A percentile compares a stretch with the other conserved stretches of the same genome.
phyloP scores from a whole-genome alignment of 83 land plant genomes.

The Larix sibirica region DNA sequence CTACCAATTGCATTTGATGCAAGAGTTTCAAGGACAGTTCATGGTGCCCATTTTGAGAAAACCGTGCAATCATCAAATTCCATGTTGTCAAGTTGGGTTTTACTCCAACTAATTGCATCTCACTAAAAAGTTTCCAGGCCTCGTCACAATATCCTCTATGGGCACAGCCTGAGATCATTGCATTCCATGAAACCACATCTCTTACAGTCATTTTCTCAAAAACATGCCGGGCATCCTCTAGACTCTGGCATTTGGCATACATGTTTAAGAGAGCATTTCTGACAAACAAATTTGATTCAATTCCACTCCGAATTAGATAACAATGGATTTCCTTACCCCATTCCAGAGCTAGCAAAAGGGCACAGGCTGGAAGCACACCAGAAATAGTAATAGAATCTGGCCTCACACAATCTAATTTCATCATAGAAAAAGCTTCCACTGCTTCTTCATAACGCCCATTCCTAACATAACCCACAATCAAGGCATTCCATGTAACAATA shows the following conservation, averaged over 20 bases:
- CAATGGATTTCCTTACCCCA: neutral
- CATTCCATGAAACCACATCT: constrained; percentile 10
- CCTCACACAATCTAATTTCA: constrained; percentile 22
- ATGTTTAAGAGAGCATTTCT: constrained; percentile 17
- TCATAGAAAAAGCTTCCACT: constrained; percentile 18
- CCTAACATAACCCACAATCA: constrained; percentile 31
- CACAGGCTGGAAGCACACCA: neutral
- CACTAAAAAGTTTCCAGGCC: too few relatives aligned
- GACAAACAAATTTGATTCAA: neutral
- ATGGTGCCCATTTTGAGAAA: neutral
- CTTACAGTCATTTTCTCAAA: neutral
- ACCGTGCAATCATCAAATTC: constrained; percentile 18
- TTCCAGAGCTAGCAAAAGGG: neutral
- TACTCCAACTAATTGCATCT: too few relatives aligned
- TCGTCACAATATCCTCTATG: neutral
- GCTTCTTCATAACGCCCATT: constrained; percentile 27
- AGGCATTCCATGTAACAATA: constrained; percentile 36
- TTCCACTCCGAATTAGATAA: neutral
- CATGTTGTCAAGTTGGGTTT: neutral
- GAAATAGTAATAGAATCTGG: constrained; percentile 20
- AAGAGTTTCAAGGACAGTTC: constrained; percentile 3
- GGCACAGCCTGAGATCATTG: neutral
- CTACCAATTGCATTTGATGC: neutral
- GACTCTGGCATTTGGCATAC: constrained; percentile 12
- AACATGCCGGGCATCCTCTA: neutral